Evolutionary conservation across 176 grass and related monocot species (phyloP), one percentile per base, ranked within the genome.

Genomic region (Oropetium thomaeum): DNA sequence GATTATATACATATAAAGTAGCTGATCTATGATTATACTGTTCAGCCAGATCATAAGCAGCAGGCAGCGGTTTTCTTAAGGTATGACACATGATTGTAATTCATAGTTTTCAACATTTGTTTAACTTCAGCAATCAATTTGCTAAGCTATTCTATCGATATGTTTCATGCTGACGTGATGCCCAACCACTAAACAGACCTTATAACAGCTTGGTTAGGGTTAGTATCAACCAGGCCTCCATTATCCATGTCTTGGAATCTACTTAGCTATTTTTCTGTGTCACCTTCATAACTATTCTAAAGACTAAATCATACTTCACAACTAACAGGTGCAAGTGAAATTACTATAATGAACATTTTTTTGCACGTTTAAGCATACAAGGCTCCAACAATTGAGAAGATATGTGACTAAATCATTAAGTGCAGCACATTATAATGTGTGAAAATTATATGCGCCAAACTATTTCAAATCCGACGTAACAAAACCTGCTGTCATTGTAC

Each of bases 1-100:
- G 25, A 37, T 20, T 13, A 34, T 7, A 40, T 26, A 19, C 19
- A 52, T 51, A 20, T 49, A 70, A 32, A 64, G 19, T 83, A 40
- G 23, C 17, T 3, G 5, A 62, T 68, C 60, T 11, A 39, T 37
- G 15, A 48, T 2, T 3, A 15, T 67, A 4, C 44, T 43, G 62
- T 77, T 73, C 20, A 71, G 62, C 16, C 47, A 79, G 62, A 47
- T 38, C 39, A 34, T 43, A 65, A 73, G 40, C 38, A 66, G 51
- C 47, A 79, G 25, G 27, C 26, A 70, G 26, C 32, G 23, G 3
- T 10, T 82, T 53, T 38, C 51, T 1, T 48, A 48, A 42, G 64
- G 67, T 60, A 42, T 73, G 30, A 6, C 3, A 2, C 33, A 49
- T 9, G 67, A 75, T 42, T 10, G 6, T 31, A 42, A 26, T 61